Evolutionary conservation across 2,329 filamentous ascomycete species (phyloP).

Genomic region (Aspergillus terreus): DNA sequence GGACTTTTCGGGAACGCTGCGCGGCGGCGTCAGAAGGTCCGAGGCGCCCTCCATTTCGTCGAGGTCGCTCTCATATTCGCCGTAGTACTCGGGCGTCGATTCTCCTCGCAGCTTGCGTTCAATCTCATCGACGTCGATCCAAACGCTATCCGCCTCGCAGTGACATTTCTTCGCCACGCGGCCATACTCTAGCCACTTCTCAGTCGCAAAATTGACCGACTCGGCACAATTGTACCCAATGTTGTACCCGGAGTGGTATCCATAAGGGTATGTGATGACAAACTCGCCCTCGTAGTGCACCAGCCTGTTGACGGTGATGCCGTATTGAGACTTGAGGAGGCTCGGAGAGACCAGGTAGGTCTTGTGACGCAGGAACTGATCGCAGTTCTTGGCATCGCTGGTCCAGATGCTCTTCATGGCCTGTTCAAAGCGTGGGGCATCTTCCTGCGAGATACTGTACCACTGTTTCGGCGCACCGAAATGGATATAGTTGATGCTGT

Average conservation of each 20-base stretch:
- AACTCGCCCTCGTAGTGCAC: conserved; percentile 97
- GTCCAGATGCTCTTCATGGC: conserved; percentile 97
- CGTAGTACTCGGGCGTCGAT: conserved; percentile 53
- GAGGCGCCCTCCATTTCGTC: conserved; percentile 60
- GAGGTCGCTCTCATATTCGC: conserved; percentile 58
- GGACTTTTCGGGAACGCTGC: conserved; percentile 69
- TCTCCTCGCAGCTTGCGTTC: conserved; percentile 91
- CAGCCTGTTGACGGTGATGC: conserved; percentile 93
- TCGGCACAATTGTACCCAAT: conserved; percentile 98
- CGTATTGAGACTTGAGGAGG: conserved; percentile 79
- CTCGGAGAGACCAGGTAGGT: conserved; percentile 94
- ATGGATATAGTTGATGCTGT: conserved; percentile 99
- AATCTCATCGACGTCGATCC: conserved; percentile 95
- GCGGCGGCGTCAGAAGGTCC: conserved; percentile 74
- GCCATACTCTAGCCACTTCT: conserved; percentile 92
- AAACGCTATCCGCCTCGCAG: conserved; percentile 95
- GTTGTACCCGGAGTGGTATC: conserved; percentile 97
- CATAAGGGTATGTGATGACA: conserved; percentile 96
- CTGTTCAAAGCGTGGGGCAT: conserved; percentile 85
- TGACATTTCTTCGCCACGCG: conserved; percentile 96
- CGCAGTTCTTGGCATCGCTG: conserved; percentile 88
- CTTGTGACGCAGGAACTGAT: conserved; percentile 95
- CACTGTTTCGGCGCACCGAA: conserved; percentile 98
- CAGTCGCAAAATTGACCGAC: conserved; percentile 95
- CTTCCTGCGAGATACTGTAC: conserved; percentile 98